These are phyloP conservation scores for Boletus eberwhitei DNA, from an alignment of 768 basidiomycete species.

Conservation along the genomic window DNA sequence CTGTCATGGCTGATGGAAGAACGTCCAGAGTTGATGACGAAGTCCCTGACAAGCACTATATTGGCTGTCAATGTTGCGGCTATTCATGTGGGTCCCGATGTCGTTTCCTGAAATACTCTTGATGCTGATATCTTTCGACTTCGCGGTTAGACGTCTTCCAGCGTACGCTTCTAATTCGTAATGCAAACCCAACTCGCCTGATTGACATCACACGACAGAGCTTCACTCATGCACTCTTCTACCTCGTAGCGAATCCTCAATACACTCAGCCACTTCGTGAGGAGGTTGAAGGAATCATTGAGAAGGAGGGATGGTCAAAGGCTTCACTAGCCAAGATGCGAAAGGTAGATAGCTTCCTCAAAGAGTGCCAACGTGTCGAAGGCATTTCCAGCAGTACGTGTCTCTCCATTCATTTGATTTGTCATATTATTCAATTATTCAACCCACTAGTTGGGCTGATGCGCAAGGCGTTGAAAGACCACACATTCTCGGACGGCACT, in stretches of 20 bases:
- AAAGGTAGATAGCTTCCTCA: conserved; percentile 39
- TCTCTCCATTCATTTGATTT: not conserved
- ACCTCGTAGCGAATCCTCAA: too few relatives aligned
- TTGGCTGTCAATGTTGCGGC: not conserved
- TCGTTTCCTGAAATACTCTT: not conserved
- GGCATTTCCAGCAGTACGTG: conserved; percentile 22
- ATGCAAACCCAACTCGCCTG: too few relatives aligned
- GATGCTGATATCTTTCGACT: not conserved
- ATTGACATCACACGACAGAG: too few relatives aligned
- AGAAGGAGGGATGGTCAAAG: conserved; percentile 5
- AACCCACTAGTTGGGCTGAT: conserved; percentile 10
- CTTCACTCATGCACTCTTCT: too few relatives aligned
- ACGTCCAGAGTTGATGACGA: conserved; percentile 6
- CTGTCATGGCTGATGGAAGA: conserved; percentile 31
- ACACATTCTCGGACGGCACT: conserved; percentile 39
- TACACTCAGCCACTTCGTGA: too few relatives aligned
- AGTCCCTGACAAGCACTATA: conserved; percentile 17
- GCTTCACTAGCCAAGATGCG: conserved; percentile 26
- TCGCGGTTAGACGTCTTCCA: not conserved
- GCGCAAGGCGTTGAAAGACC: conserved; percentile 32
- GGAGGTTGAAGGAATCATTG: not conserved
- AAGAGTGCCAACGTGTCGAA: conserved; percentile 6
- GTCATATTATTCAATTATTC: not conserved
- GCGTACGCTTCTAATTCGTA: not conserved
- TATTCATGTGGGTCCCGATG: not conserved